These are phyloP conservation scores for Volvox reticuliferus DNA, from an alignment of 139 green algal genomes.

Conservation along the genomic window DNA sequence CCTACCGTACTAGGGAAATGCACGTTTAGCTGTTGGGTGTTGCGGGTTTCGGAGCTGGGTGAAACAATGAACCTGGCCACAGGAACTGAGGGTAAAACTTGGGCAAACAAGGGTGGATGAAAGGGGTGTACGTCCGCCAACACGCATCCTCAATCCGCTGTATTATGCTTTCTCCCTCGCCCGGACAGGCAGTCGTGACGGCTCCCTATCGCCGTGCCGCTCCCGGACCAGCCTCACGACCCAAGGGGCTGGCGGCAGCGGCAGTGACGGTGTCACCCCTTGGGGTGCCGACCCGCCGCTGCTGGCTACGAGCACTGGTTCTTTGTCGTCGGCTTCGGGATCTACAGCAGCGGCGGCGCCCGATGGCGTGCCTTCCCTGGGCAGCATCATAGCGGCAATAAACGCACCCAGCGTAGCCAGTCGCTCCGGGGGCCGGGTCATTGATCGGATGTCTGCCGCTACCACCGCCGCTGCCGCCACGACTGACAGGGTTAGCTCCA, in stretches of 20 bases:
- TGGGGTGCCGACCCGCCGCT: background rate
- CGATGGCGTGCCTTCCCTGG: background rate
- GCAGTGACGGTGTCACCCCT: background rate
- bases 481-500: background rate
- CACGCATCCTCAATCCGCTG: too few relatives aligned
- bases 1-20: too few relatives aligned
- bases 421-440: background rate
- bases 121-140: too few relatives aligned
- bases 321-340: too few relatives aligned
- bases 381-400: background rate
- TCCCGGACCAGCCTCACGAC: background rate
- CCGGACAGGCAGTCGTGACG: background rate
- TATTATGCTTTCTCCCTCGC: too few relatives aligned
- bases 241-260: background rate
- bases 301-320: background rate
- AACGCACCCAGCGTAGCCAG: conserved; percentile 10
- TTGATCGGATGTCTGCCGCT: background rate
- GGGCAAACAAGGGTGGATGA: too few relatives aligned
- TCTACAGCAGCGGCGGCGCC: background rate
- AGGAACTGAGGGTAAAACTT: too few relatives aligned
- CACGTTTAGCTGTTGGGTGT: too few relatives aligned
- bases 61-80: too few relatives aligned
- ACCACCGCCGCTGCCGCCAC: background rate
- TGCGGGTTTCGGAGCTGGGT: too few relatives aligned
- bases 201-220: background rate